Percentiles rank a stretch among this genome's conserved stretches.
Evolutionary conservation across 768 basidiomycete genomes (phyloP).

Genomic region (Lyophyllum decastes): DNA sequence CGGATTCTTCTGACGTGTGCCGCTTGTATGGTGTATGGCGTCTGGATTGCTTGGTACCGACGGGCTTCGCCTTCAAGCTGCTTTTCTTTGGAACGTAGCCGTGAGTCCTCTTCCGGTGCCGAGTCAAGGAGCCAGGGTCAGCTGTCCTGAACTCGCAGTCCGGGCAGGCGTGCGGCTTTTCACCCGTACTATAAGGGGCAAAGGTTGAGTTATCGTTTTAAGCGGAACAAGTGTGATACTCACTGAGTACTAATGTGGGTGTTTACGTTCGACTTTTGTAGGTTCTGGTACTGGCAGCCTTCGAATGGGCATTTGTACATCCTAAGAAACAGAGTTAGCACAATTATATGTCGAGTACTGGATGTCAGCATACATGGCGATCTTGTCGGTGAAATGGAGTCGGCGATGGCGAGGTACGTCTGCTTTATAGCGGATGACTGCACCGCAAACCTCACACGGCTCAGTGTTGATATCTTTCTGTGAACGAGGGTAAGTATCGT

Average conservation of each 20-base stretch:
- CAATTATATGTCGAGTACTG: not conserved
- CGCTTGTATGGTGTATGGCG: slow-evolving; percentile 11
- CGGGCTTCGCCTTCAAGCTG: slow-evolving; percentile 3
- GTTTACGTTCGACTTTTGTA: slow-evolving; percentile 32
- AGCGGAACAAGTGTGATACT: slow-evolving; percentile 1
- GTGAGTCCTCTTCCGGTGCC: slow-evolving; percentile 32
- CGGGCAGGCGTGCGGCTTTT: slow-evolving; percentile 26
- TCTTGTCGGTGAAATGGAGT: slow-evolving; percentile 14
- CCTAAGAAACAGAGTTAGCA: slow-evolving; percentile 12
- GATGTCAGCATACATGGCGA: slow-evolving; percentile 12
- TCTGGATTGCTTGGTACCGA: not conserved
- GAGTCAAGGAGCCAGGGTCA: slow-evolving; percentile 30
- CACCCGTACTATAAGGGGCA: slow-evolving; percentile 23
- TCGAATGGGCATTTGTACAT: slow-evolving; percentile 28
- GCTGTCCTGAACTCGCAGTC: slow-evolving; percentile 27
- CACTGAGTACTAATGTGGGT: slow-evolving; percentile 35
- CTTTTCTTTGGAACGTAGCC: slow-evolving; percentile 19
- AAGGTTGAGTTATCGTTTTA: not conserved
- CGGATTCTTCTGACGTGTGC: not conserved
- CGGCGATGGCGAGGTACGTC: slow-evolving; percentile 20
- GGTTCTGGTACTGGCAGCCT: slow-evolving; percentile 26
- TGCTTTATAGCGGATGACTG: slow-evolving; percentile 20
- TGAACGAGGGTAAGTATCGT: not conserved
- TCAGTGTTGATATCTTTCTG: slow-evolving; percentile 20
- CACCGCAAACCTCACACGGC: slow-evolving; percentile 18